A percentile compares a stretch with the other conserved stretches of the same genome.
Conservation (phyloP, 2,329 filamentous ascomycete genomes). For the Nothophaeocryptopus gaeumannii region DNA sequence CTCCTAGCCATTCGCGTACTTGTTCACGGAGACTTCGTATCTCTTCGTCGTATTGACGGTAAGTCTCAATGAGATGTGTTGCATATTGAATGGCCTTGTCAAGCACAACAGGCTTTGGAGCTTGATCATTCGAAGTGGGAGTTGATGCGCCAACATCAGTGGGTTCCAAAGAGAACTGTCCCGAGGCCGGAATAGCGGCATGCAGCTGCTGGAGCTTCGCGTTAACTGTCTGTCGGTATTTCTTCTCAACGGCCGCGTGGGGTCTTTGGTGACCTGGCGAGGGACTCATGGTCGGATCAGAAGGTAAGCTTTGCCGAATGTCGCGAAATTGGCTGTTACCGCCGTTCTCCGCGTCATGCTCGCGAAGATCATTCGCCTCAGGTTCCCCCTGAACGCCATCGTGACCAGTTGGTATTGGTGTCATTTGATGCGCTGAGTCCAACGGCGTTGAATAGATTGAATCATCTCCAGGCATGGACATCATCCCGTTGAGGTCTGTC, state of each 20-base stretch:
- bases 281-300: too few species aligned
- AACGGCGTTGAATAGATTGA: too few species aligned
- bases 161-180: constrained; percentile 12
- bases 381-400: too few species aligned
- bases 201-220: constrained; percentile 20
- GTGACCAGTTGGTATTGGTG: too few species aligned
- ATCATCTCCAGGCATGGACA: too few species aligned
- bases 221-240: constrained; percentile 20
- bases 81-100: constrained; percentile 23
- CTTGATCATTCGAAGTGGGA: constrained; percentile 7
- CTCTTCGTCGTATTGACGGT: constrained; percentile 19
- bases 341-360: too few species aligned
- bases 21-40: constrained; percentile 15
- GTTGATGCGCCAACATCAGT: constrained; percentile 1
- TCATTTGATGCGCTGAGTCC: too few species aligned
- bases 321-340: too few species aligned
- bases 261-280: constrained; percentile 1
- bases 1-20: constrained; percentile 17
- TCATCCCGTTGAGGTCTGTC: too few species aligned
- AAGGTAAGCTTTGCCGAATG: too few species aligned
- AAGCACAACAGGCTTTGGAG: constrained; percentile 19
- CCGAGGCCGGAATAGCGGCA: constrained; percentile 17
- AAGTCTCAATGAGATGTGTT: constrained; percentile 18
- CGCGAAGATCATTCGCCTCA: too few species aligned
- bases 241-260: constrained; percentile 21